Conservation (phyloP, 345 rosid species). For the Salix caprea region DNA sequence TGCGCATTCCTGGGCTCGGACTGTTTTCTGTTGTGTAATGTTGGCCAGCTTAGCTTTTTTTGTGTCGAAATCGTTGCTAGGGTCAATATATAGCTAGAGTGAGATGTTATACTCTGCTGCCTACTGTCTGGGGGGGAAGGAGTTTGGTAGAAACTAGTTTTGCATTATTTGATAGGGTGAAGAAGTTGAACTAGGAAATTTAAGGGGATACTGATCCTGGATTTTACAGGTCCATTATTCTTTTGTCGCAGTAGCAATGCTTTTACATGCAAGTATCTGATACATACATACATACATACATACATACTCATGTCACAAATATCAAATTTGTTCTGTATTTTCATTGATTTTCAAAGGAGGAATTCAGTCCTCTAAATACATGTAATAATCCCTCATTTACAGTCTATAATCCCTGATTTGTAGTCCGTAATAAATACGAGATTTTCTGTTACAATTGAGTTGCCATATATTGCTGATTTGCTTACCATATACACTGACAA, state of each 20-base stretch:
- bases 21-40: not conserved
- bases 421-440: no score
- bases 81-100: not conserved
- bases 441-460: no score
- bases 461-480: no score
- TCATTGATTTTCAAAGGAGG: no score
- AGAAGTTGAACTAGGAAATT: not conserved
- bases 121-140: not conserved
- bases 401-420: no score
- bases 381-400: no score
- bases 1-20: not conserved
- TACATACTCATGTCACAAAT: no score
- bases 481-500: no score
- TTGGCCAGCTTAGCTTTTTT: not conserved
- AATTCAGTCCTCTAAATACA: no score
- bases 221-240: not conserved
- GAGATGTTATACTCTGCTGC: not conserved
- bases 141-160: not conserved
- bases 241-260: not conserved
- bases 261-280: not conserved
- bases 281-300: no score
- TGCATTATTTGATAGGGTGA: not conserved
- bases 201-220: not conserved
- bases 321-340: no score
- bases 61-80: not conserved